Evolutionary conservation across 495 filamentous ascomycete genomes (phyloP).

Genomic region (Cercophora sp.): DNA sequence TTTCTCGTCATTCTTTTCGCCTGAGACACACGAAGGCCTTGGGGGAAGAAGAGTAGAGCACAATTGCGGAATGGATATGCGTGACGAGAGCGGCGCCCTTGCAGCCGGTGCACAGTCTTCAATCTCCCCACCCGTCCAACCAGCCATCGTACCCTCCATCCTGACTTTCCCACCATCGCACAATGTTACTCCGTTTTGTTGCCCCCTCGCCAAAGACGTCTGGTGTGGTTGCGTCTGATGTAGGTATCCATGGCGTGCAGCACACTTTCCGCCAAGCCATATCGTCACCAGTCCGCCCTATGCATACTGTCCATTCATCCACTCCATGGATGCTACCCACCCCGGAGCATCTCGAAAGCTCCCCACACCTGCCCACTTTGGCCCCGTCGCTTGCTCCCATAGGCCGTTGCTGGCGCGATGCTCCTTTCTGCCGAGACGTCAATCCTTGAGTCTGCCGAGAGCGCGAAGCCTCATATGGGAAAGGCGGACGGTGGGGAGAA

Average conservation of each 20-base stretch:
- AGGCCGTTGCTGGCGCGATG: no score
- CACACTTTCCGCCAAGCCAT: background rate
- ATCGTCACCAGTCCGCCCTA: background rate
- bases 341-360: no score
- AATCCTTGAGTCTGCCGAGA: background rate
- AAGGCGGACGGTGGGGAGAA: no score
- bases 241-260: constrained; percentile 16
- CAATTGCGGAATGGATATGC: constrained; percentile 1
- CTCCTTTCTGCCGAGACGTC: background rate
- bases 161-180: background rate
- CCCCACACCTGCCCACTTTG: no score
- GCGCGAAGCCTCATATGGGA: background rate
- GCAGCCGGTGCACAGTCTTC: constrained; percentile 7
- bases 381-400: no score
- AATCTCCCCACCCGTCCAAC: constrained; percentile 1
- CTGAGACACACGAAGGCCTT: background rate
- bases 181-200: background rate
- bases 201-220: background rate
- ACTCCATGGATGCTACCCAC: no score
- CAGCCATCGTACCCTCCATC: constrained; percentile 6
- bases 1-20: background rate
- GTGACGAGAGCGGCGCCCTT: constrained; percentile 8
- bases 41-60: background rate
- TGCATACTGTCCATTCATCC: no score
- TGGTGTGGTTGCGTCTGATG: background rate